phyloP scores from a whole-genome alignment of 345 rosid genomes.

The Streptanthus diversifolius region DNA sequence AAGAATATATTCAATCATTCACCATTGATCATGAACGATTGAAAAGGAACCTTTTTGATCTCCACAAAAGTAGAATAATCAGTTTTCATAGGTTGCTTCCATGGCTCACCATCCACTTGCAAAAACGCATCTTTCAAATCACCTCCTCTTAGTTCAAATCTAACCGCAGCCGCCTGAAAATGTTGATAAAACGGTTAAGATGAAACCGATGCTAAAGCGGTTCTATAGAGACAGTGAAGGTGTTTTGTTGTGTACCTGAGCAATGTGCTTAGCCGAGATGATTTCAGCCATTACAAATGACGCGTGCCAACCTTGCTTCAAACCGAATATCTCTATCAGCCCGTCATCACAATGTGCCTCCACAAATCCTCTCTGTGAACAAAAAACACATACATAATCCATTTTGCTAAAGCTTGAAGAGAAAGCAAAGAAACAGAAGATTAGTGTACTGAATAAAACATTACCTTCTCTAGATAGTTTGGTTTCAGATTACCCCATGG shows the following conservation, averaged over 20 bases:
- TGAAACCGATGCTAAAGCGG: background rate
- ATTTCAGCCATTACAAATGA: constrained; percentile 96
- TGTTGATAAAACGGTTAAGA: background rate
- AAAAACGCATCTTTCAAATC: constrained; percentile 74
- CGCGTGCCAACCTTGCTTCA: constrained; percentile 99
- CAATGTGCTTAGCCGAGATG: constrained; percentile 93
- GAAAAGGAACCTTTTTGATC: constrained; percentile 73
- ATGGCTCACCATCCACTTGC: constrained; percentile 99
- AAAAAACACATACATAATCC: background rate
- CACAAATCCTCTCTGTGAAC: constrained; percentile 75
- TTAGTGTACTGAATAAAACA: background rate
- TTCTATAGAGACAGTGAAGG: background rate
- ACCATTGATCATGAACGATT: constrained; percentile 63
- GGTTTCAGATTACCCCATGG: constrained; percentile 92
- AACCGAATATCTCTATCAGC: constrained; percentile 84
- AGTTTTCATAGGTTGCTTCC: constrained; percentile 78
- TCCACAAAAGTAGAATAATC: constrained; percentile 76
- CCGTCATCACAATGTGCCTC: constrained; percentile 95
- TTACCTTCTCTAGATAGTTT: constrained; percentile 86
- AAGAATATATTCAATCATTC: constrained; percentile 31
- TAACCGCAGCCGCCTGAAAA: constrained; percentile 73
- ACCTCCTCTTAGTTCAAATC: constrained; percentile 90
- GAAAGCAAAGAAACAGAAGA: background rate
- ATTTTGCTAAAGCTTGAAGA: background rate
- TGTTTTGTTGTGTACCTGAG: constrained; percentile 66